Evolutionary conservation across 495 filamentous ascomycete genomes (phyloP), one percentile per base, ranked within the genome.

Genomic region (Penicillium coprophilum): DNA sequence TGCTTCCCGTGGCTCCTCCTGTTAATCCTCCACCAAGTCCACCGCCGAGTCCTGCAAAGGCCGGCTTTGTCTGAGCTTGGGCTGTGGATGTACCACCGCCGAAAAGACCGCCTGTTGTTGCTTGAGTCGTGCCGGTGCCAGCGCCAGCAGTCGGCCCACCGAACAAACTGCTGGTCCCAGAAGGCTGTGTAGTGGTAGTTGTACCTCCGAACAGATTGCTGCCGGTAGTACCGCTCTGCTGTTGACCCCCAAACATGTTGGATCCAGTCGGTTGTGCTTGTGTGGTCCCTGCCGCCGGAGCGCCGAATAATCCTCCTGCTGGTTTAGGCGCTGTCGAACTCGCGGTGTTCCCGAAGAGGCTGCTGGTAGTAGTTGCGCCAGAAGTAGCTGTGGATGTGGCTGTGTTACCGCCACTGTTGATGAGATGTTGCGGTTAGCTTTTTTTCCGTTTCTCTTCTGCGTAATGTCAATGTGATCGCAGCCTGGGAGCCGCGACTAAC

Each of bases 171-270:
- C 64, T 64, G 49, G 74, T 46, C n/a, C 45, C 45, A 66, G 71
- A 75, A 52, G 78, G 74, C 49, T 82, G 77, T 48, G 79, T 69
- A 27, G 74, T 62, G 3, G 71, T 66, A 12, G 68, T 66, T 10
- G 80, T 58, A 39, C 68, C 68, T 43, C 80, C 82, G 67, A 87
- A 87, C 50, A 85, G 66, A 36, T 76, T 74, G 28, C 78, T 73
- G 10, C 72, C 57, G 6, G 65, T 48, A 2, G 70, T 48, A 48
- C 40, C 61, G 24, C 17, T 63, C 11, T 64, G 64, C 56, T 73
- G 69, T 50, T 70, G 66, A 38, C 60, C 62, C 53, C 73, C 68
- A 38, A 77, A 74, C 74, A 77, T 71, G 56, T 66, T 79, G 31
- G 78, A 68, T 15, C 76, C 71, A 9, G 77, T 71, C 31, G 65